These are phyloP conservation scores for Apiospora arundinis DNA, from an alignment of 2,329 filamentous ascomycete genomes.

Conservation along the genomic window DNA sequence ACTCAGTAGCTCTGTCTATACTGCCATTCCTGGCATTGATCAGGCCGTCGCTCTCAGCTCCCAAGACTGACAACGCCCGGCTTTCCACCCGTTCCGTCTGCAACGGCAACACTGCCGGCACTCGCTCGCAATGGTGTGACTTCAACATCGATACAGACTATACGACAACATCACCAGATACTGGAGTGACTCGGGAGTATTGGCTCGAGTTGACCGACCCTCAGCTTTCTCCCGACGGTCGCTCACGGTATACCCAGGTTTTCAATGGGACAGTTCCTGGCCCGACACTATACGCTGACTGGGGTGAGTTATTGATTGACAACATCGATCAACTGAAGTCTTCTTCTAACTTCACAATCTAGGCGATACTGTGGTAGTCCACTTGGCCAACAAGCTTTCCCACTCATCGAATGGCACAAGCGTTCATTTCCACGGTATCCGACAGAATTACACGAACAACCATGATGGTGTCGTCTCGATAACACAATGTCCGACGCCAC, in stretches of 20 bases:
- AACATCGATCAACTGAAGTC: not conserved
- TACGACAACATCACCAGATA: conserved; percentile 40
- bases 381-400: conserved; percentile 56
- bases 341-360: not conserved
- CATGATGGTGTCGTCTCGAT: conserved; percentile 62
- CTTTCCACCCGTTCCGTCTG: not conserved
- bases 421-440: conserved; percentile 69
- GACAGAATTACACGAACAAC: conserved; percentile 59
- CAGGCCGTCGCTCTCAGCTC: not conserved
- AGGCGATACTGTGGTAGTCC: conserved; percentile 46
- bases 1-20: not conserved
- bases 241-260: conserved; percentile 37
- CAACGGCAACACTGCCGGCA: not conserved
- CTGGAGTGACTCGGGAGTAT: conserved; percentile 47
- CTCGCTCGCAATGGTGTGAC: conserved; percentile 42
- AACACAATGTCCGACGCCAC: conserved; percentile 58
- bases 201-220: conserved; percentile 34
- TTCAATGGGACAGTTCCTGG: conserved; percentile 46
- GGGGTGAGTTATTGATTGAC: conserved; percentile 41
- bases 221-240: conserved; percentile 42
- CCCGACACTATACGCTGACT: conserved; percentile 51
- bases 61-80: not conserved
- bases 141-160: conserved; percentile 46
- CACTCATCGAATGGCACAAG: conserved; percentile 60
- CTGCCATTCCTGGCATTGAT: not conserved